A percentile compares a stretch with the other conserved stretches of the same genome.
Evolutionary conservation across 192 early-diverging fungal genomes (phyloP).

Genomic region (Backusella sp.): DNA sequence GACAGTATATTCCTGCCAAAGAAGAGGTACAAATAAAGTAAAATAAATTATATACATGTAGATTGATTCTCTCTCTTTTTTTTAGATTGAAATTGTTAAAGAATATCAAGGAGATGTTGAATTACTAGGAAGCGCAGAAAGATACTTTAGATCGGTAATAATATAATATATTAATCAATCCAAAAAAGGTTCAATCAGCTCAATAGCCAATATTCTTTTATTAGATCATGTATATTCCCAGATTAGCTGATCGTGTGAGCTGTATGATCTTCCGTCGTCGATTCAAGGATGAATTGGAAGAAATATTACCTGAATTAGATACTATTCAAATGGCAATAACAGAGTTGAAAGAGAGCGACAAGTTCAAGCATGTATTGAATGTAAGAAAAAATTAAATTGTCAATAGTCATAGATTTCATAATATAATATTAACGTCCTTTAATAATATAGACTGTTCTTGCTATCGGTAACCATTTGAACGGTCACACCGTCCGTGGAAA

Average conservation of each 20-base stretch:
- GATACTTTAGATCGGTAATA: conserved; percentile 47
- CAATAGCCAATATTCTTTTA: neutral
- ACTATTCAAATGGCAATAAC: conserved; percentile 41
- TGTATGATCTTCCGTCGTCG: conserved; percentile 54
- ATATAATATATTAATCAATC: neutral
- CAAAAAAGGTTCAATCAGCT: neutral
- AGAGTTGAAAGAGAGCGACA: conserved; percentile 40
- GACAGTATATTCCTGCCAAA: conserved; percentile 51
- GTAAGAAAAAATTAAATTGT: conserved; percentile 16
- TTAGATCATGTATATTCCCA: conserved; percentile 50
- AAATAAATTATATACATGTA: neutral
- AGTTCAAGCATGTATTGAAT: conserved; percentile 47
- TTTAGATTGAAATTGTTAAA: conserved; percentile 48
- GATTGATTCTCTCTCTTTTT: neutral
- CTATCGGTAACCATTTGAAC: conserved; percentile 56
- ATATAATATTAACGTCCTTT: neutral
- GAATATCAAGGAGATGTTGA: conserved; percentile 47
- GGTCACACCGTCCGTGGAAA: conserved; percentile 52
- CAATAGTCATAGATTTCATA: neutral
- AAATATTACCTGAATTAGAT: conserved; percentile 47
- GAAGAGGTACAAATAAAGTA: conserved; percentile 40
- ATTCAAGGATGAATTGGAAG: conserved; percentile 47
- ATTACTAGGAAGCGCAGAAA: conserved; percentile 50
- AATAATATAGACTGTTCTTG: conserved; percentile 44
- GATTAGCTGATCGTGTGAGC: conserved; percentile 47